phyloP scores from a whole-genome alignment of 768 basidiomycete genomes.

The Leccinum barrowsii region DNA sequence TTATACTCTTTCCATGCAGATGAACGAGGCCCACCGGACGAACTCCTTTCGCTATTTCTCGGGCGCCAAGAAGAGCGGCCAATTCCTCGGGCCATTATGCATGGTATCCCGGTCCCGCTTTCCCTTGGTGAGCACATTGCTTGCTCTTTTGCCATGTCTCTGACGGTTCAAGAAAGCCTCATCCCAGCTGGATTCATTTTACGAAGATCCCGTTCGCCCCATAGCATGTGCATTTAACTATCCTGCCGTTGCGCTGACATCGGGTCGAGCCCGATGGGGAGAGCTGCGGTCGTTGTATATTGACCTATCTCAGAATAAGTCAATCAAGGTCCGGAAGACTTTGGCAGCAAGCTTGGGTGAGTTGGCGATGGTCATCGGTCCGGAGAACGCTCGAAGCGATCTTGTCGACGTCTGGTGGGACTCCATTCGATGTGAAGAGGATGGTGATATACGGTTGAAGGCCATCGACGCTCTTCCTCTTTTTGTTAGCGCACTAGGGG shows the following conservation, averaged over 20 bases:
- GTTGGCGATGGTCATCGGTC: conserved; percentile 80
- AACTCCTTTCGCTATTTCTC: conserved; percentile 75
- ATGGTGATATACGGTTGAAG: conserved; percentile 66
- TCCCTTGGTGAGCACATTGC: conserved; percentile 16
- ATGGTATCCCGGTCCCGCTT: conserved; percentile 5
- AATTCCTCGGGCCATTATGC: conserved; percentile 27
- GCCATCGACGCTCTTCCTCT: conserved; percentile 62
- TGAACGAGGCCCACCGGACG: conserved; percentile 60
- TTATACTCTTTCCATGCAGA: conserved; percentile 75
- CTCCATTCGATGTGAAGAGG: conserved; percentile 50
- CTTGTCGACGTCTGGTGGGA: conserved; percentile 72
- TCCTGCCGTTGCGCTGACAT: conserved; percentile 82
- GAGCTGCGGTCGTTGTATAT: conserved; percentile 68
- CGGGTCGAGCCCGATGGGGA: conserved; percentile 73
- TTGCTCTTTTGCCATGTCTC: background rate
- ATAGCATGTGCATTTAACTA: conserved; percentile 86
- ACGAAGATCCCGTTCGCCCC: conserved; percentile 66
- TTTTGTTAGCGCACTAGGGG: conserved; percentile 53
- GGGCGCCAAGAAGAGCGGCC: conserved; percentile 48
- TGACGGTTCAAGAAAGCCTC: conserved; percentile 17
- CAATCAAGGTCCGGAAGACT: conserved; percentile 65
- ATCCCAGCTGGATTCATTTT: conserved; percentile 42
- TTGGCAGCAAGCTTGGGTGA: conserved; percentile 88
- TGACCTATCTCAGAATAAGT: conserved; percentile 53
- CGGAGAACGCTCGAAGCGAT: conserved; percentile 61